Percentiles rank a stretch among this genome's conserved stretches.
phyloP scores from a whole-genome alignment of 2,329 filamentous ascomycete genomes.

The Lachnellula arida region DNA sequence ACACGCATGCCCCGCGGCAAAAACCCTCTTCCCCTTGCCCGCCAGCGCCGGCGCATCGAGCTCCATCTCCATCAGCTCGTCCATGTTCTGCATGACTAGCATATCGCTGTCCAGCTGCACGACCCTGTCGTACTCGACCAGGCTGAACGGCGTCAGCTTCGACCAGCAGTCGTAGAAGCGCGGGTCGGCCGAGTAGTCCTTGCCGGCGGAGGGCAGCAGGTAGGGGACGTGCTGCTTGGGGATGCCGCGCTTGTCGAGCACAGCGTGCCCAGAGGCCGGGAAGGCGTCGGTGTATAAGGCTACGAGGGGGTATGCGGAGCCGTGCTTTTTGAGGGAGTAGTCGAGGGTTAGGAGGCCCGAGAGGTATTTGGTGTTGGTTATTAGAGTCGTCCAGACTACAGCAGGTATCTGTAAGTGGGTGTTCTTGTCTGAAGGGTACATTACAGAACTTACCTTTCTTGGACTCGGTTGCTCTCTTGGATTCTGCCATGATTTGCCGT shows the following conservation, averaged over 20 bases:
- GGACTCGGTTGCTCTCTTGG: constrained; percentile 26
- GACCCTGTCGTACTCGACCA: constrained; percentile 72
- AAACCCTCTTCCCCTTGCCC: constrained; percentile 57
- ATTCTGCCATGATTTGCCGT: constrained; percentile 15
- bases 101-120: constrained; percentile 88
- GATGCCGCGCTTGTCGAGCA: constrained; percentile 66
- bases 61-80: constrained; percentile 81
- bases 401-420: constrained; percentile 4
- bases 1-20: constrained; percentile 80
- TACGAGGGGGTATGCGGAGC: constrained; percentile 71
- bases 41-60: constrained; percentile 54
- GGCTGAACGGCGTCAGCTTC: constrained; percentile 74
- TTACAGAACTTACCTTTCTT: constrained; percentile 22
- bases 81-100: constrained; percentile 80
- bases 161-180: constrained; percentile 90
- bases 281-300: constrained; percentile 79
- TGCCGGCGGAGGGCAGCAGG: constrained; percentile 61
- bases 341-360: constrained; percentile 78
- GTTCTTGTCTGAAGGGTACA: neutral
- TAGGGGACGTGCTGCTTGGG: constrained; percentile 65
- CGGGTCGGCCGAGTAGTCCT: constrained; percentile 69
- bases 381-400: constrained; percentile 79
- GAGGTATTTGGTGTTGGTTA: constrained; percentile 80
- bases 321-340: constrained; percentile 62
- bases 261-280: constrained; percentile 61